phyloP scores from a whole-genome alignment of 2,329 filamentous ascomycete genomes.

The Cladosporium sp. region DNA sequence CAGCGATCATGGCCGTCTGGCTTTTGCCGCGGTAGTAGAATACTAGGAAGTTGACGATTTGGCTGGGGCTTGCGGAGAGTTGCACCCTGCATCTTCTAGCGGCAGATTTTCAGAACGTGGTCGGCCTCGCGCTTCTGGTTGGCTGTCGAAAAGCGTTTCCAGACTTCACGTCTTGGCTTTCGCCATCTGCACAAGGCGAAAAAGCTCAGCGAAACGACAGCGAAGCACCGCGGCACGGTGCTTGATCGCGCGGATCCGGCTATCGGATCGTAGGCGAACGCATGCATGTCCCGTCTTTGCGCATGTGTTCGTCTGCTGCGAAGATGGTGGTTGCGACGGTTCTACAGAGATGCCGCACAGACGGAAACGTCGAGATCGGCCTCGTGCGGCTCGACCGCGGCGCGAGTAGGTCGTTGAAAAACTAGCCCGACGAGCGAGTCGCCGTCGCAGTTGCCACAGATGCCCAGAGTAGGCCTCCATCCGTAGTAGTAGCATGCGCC shows the following conservation, averaged over 20 bases:
- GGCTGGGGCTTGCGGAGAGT: conserved; percentile 2
- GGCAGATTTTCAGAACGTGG: neutral
- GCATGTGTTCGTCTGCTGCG: neutral
- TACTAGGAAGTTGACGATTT: neutral
- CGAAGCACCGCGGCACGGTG: neutral
- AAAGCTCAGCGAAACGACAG: neutral
- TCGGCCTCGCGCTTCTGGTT: neutral
- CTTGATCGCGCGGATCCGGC: neutral
- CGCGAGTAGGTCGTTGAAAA: neutral
- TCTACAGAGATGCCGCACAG: neutral
- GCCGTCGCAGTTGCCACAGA: neutral
- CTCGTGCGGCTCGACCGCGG: conserved; percentile 10
- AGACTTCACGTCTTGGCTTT: conserved; percentile 2
- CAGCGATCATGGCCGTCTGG: neutral
- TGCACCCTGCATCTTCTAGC: conserved; percentile 7
- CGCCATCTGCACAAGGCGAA: neutral
- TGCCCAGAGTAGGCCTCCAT: neutral
- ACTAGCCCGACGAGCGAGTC: neutral
- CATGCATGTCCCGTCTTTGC: neutral
- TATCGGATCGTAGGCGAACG: neutral
- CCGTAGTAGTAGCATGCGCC: neutral
- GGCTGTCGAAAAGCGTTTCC: neutral
- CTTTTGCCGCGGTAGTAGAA: neutral
- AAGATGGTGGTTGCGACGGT: neutral
- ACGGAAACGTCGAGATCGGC: neutral